A percentile compares a stretch with the other conserved stretches of the same genome.
These are phyloP conservation scores for Wolfiporia cocos DNA, from an alignment of 1,284 basidiomycete species.

Conservation along the genomic window DNA sequence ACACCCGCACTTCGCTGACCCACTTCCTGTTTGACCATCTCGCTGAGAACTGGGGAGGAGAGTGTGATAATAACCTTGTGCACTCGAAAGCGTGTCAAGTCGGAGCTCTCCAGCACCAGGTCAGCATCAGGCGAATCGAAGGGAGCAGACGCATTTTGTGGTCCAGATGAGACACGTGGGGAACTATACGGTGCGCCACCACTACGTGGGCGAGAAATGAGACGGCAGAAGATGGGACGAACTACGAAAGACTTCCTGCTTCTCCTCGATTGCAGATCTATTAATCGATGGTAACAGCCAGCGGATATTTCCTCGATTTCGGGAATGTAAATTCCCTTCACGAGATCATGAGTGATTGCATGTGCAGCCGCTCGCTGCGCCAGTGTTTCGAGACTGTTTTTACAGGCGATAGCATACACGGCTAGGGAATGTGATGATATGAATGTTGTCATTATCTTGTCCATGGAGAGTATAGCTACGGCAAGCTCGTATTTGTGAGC, in stretches of 20 bases:
- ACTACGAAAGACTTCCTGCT: too few species aligned
- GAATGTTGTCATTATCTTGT: neutral
- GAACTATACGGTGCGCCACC: neutral
- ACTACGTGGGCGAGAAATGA: neutral
- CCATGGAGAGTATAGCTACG: neutral
- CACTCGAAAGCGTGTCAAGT: slow-evolving; percentile 9
- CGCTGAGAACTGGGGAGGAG: slow-evolving; percentile 12
- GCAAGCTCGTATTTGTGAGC: slow-evolving; percentile 12
- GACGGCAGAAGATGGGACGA: too few species aligned
- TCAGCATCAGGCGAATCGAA: slow-evolving; percentile 9
- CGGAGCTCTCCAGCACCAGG: slow-evolving; percentile 24
- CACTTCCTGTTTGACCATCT: too few species aligned
- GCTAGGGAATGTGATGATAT: slow-evolving; percentile 21
- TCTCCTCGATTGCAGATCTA: too few species aligned
- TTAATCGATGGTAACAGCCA: slow-evolving; percentile 7
- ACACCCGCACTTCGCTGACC: too few species aligned
- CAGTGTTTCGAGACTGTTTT: neutral
- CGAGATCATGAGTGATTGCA: neutral
- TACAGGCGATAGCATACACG: slow-evolving; percentile 18
- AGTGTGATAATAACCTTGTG: slow-evolving; percentile 8
- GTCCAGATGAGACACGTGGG: too few species aligned
- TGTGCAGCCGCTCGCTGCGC: neutral
- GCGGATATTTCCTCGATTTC: slow-evolving; percentile 12
- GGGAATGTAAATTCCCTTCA: slow-evolving; percentile 1
- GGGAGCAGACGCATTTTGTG: too few species aligned